phyloP scores from a whole-genome alignment of 2,329 filamentous ascomycete genomes.

The Colletotrichum australisinense region DNA sequence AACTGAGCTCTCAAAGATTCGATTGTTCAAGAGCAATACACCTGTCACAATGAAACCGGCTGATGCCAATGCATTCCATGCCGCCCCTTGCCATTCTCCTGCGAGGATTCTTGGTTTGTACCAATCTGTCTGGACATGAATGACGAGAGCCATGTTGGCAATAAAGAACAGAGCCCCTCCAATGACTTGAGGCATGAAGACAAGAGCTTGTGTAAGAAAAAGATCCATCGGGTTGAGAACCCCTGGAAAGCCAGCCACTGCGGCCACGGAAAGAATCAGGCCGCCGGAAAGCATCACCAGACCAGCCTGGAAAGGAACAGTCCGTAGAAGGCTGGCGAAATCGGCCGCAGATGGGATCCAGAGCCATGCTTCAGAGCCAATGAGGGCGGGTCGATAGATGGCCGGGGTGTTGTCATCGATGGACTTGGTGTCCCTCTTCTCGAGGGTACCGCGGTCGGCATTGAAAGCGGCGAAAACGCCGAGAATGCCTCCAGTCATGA shows the following conservation, averaged over 20 bases:
- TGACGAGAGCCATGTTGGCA: not conserved
- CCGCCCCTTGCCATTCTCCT: not conserved
- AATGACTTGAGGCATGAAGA: constrained; percentile 9
- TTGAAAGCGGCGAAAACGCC: constrained; percentile 7
- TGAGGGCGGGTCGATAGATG: constrained; percentile 6
- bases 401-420: not conserved
- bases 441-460: constrained; percentile 4
- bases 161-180: constrained; percentile 5
- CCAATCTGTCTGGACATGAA: not conserved
- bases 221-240: not conserved
- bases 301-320: not conserved
- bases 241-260: not conserved
- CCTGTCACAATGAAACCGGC: not conserved
- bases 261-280: not conserved
- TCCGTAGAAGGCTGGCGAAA: not conserved
- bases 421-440: constrained; percentile 1
- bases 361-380: constrained; percentile 4
- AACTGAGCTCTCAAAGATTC: not conserved
- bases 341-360: not conserved
- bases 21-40: not conserved
- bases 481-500: not conserved
- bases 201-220: not conserved
- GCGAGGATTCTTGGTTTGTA: constrained; percentile 3
- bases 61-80: not conserved
- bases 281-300: not conserved